phyloP scores from a whole-genome alignment of 2,329 filamentous ascomycete genomes.

The Exophiala sp. region DNA sequence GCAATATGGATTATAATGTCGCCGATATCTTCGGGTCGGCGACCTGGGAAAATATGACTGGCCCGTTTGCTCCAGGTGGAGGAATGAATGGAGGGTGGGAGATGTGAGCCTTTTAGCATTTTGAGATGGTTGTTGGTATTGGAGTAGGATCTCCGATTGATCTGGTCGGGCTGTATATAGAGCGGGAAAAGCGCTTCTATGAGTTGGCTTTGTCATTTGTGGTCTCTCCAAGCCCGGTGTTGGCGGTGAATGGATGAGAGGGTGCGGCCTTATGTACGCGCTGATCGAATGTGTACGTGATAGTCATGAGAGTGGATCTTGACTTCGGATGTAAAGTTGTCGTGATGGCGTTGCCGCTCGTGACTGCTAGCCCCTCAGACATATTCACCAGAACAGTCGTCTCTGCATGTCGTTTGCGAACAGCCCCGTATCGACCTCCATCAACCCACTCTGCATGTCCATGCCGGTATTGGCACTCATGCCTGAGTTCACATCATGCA shows the following conservation, averaged over 20 bases:
- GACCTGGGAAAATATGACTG: constrained; percentile 29
- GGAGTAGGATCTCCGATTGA: not conserved
- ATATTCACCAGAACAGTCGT: constrained; percentile 18
- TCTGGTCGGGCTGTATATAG: not conserved
- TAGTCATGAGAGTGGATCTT: no score
- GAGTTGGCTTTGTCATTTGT: no score
- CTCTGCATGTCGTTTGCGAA: constrained; percentile 23
- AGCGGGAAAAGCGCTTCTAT: no score
- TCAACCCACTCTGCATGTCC: constrained; percentile 10
- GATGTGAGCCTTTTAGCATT: constrained; percentile 3
- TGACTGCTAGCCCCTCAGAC: no score
- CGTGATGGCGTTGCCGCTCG: not conserved
- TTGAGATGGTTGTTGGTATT: not conserved
- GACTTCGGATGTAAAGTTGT: not conserved
- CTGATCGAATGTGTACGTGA: no score
- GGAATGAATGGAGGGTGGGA: constrained; percentile 20
- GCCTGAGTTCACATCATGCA: constrained; percentile 2
- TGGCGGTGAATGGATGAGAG: no score
- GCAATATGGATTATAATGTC: constrained; percentile 28
- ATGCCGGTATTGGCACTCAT: constrained; percentile 1
- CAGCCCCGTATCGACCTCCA: constrained; percentile 23
- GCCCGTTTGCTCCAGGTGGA: constrained; percentile 21
- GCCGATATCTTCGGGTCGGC: constrained; percentile 28
- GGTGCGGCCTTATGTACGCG: no score
- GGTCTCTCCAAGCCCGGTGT: no score